Conservation (phyloP, 2,329 filamentous ascomycete species). For the Diaporthe aspalathi region DNA sequence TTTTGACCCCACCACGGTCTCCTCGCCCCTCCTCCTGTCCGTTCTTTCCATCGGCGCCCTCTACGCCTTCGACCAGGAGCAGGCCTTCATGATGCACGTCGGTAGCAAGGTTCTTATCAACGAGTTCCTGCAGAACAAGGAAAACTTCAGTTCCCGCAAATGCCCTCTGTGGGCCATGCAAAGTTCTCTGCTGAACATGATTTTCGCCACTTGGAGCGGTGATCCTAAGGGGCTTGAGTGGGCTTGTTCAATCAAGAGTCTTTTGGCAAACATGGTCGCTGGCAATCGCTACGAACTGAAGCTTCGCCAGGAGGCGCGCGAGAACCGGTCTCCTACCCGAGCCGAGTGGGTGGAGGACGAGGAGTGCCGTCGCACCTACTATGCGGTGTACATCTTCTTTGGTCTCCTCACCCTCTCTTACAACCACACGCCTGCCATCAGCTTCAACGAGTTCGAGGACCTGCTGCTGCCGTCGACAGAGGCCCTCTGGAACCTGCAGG, state of each 20-base stretch:
- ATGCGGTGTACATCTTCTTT: conserved; percentile 99
- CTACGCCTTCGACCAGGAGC: conserved; percentile 96
- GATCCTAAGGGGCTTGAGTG: conserved; percentile 97
- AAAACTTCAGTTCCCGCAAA: conserved; percentile 98
- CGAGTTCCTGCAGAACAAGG: conserved; percentile 97
- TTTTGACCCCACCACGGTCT: conserved; percentile 83
- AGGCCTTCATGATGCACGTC: conserved; percentile 96
- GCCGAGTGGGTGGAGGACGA: conserved; percentile 97
- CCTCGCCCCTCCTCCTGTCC: conserved; percentile 85
- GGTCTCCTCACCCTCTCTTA: conserved; percentile 94
- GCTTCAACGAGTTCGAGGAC: conserved; percentile 97
- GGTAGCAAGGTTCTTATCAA: conserved; percentile 97
- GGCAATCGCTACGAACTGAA: conserved; percentile 97
- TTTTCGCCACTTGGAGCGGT: conserved; percentile 99
- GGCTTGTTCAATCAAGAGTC: conserved; percentile 98
- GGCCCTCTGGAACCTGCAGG: conserved; percentile 90
- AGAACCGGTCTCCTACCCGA: conserved; percentile 78
- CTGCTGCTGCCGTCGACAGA: conserved; percentile 93
- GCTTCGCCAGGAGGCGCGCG: conserved; percentile 88
- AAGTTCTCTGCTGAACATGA: conserved; percentile 95
- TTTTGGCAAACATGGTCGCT: conserved; percentile 98
- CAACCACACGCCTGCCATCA: conserved; percentile 97
- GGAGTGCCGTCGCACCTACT: conserved; percentile 95
- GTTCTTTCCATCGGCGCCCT: conserved; percentile 95
- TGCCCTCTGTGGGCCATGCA: conserved; percentile 99